Conservation (phyloP, 345 rosid genomes). For the Sapria himalayana region DNA sequence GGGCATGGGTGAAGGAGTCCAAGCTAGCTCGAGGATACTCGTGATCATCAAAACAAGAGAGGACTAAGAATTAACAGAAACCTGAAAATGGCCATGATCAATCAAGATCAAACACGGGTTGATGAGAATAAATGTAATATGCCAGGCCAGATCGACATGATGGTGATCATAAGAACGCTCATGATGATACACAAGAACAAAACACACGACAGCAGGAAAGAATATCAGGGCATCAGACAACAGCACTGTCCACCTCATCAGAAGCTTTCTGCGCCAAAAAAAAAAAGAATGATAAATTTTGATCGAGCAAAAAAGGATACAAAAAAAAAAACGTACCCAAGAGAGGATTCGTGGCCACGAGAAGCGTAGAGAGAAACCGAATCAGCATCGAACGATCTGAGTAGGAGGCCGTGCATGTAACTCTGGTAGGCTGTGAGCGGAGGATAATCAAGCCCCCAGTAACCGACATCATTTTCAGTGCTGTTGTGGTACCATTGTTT, state of each 20-base stretch:
- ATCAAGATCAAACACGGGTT: conserved; percentile 72
- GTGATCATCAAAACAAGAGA: too few relatives aligned
- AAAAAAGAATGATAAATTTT: not conserved
- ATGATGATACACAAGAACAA: conserved; percentile 27
- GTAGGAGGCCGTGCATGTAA: conserved; percentile 52
- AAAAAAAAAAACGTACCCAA: conserved; percentile 26
- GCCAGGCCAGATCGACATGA: conserved; percentile 46
- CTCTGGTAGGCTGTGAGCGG: conserved; percentile 95
- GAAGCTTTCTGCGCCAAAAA: conserved; percentile 37
- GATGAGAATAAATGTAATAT: conserved; percentile 40
- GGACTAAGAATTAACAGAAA: too few relatives aligned
- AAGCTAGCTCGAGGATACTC: too few relatives aligned
- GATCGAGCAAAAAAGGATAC: not conserved
- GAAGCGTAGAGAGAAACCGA: conserved; percentile 51
- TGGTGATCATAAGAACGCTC: conserved; percentile 4
- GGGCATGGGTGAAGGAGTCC: too few relatives aligned
- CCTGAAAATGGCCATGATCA: conserved; percentile 99
- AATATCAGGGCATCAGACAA: conserved; percentile 58
- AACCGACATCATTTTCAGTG: conserved; percentile 49
- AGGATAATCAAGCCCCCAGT: conserved; percentile 98
- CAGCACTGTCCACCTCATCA: conserved; percentile 87
- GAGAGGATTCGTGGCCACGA: conserved; percentile 54
- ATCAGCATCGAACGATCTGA: conserved; percentile 38
- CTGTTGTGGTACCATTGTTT: conserved; percentile 54
- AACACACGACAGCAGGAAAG: conserved; percentile 62